Evolutionary conservation across 1,284 basidiomycete species (phyloP).

Genomic region (Rugosomyces carneus): DNA sequence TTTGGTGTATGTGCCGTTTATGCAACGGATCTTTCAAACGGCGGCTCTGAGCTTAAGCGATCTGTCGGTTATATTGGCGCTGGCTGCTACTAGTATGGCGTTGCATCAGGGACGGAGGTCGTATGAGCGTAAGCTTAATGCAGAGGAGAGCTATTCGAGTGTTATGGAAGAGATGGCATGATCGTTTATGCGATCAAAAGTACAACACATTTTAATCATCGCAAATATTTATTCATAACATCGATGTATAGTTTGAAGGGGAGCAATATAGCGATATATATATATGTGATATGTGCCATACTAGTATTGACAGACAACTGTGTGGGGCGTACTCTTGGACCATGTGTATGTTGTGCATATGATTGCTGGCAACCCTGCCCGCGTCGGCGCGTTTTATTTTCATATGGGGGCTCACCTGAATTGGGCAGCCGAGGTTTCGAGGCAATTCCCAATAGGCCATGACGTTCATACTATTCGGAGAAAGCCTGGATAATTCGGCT

Average conservation of each 20-base stretch:
- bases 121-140: slow-evolving; percentile 53
- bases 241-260: background rate
- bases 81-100: slow-evolving; percentile 65
- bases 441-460: slow-evolving; percentile 6
- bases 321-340: background rate
- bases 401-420: slow-evolving; percentile 7
- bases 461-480: slow-evolving; percentile 9
- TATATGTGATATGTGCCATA: background rate
- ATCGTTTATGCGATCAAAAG: slow-evolving; percentile 1
- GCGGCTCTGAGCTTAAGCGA: slow-evolving; percentile 70
- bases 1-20: slow-evolving; percentile 85
- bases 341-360: background rate
- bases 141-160: slow-evolving; percentile 27
- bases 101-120: slow-evolving; percentile 78
- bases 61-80: slow-evolving; percentile 62
- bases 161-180: slow-evolving; percentile 34
- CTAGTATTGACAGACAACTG: background rate
- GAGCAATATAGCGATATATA: background rate
- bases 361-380: background rate
- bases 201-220: background rate
- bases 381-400: slow-evolving; percentile 2
- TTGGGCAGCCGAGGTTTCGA: slow-evolving; percentile 2
- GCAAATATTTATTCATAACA: background rate
- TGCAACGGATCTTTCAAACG: slow-evolving; percentile 94
- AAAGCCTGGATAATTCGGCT: slow-evolving; percentile 7